Base-by-base conservation (phyloP, 2,329 filamentous ascomycete genomes). In the Phyllosticta capitalensis region DNA sequence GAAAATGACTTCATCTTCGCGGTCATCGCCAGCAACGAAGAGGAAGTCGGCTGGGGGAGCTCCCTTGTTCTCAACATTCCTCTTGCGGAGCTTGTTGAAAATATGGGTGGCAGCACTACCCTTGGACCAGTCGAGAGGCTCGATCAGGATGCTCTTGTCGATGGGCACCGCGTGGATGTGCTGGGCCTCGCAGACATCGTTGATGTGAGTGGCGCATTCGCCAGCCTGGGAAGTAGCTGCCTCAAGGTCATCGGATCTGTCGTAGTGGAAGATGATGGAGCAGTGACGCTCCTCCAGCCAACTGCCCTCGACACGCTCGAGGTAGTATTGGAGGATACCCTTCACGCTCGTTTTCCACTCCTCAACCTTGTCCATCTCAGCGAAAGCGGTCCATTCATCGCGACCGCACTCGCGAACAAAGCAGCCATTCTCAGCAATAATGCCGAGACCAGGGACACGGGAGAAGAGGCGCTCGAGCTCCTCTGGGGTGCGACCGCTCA, bases 371-470 rank as follows among this genome's bases (percentile, higher is more conserved):
- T 83, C 79, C 1, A 83, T 79, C 69, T 96, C 86, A 2, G 87
- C 85, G 74, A 95, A 87, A 63, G 87, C 85, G 2, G 81, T 83
- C 94, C 94, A 97, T 38, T 82, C 79, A 22, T 83, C 81, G 4
- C 60, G 62, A 20, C 84, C 82, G 52, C 83, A 84, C 63, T 89
- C 83, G 65, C 88, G 89, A 60, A 96, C 77, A 74, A 95, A 97
- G 71, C 90, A 95, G 1, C 92, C 92, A 64, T 96, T 96, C 75
- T 97, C 92, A 0, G 92, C 92, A 64, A 97, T 95, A 4, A 97
- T 79, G 2, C 94, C 94, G 2, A 96, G 77, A 62, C 88, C 87
- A 5, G 89, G 88, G 1, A 96, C 87, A 22, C 88, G 83, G 56
- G 86, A 86, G 79, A 97, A 96, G 1, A 95, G 79, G 4, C 87